Evolutionary conservation across 352 stramenopile species (phyloP).

Genomic region (Peronospora belbahrii): DNA sequence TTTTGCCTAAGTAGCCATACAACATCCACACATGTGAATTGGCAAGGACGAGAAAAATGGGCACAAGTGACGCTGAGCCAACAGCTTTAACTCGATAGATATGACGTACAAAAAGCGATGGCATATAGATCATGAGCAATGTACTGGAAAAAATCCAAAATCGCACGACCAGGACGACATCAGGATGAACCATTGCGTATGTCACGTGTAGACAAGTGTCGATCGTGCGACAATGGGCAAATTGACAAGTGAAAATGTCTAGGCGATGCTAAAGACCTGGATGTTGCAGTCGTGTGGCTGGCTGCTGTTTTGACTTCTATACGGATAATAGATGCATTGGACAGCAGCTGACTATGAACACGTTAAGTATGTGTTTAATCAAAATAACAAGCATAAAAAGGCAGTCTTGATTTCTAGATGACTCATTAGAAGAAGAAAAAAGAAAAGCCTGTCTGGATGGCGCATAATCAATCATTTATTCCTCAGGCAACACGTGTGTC

Average conservation of each 20-base stretch:
- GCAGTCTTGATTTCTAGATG: too few species aligned
- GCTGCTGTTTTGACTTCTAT: too few species aligned
- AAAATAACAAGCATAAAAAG: too few species aligned
- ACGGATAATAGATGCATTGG: too few species aligned
- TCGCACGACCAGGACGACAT: slow-evolving; percentile 18
- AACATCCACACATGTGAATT: slow-evolving; percentile 31
- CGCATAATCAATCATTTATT: too few species aligned
- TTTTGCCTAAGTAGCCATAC: slow-evolving; percentile 22
- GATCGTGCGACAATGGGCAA: too few species aligned
- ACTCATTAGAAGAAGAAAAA: too few species aligned
- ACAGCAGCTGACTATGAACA: too few species aligned
- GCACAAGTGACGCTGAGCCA: slow-evolving; percentile 15
- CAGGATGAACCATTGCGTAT: slow-evolving; percentile 7
- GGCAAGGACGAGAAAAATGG: slow-evolving; percentile 21
- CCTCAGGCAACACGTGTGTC: too few species aligned
- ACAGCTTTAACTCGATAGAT: slow-evolving; percentile 20
- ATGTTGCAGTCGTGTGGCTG: too few species aligned
- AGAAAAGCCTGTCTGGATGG: too few species aligned
- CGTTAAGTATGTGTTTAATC: too few species aligned
- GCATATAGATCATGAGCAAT: slow-evolving; percentile 25
- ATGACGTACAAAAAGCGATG: slow-evolving; percentile 19
- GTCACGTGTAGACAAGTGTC: not conserved
- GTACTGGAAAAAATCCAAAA: slow-evolving; percentile 27
- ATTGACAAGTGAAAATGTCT: slow-evolving; percentile 10
- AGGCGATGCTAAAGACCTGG: not conserved